Evolutionary conservation across 106 monocot genomes (phyloP), one percentile per base, ranked within the genome.

Genomic region (Phalaenopsis equestris): DNA sequence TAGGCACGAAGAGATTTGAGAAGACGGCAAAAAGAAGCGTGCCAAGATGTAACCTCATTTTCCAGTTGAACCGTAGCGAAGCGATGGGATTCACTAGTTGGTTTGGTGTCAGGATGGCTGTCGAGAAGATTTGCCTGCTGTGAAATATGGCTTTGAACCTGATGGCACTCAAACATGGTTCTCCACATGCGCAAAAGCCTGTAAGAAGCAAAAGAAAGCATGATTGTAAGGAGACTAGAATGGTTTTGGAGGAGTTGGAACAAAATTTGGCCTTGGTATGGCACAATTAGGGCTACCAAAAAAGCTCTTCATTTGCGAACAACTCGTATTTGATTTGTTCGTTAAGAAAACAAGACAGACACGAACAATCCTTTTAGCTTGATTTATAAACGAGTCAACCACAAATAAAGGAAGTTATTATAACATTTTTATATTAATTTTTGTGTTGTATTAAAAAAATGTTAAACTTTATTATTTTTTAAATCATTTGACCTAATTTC

Each of bases 171-270:
- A 48, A 88, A 84, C 94, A 97, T 94, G 55, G 81, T 86, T 82
- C 94, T 90, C 96, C 96, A 97, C 96, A 97, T 94, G 55, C 91
- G 77, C 79, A 79, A 76, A 36, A 97, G 83, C 72, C 96, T 97
- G 8, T 48, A 81, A 56, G 21, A 65, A 30, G 9, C 49, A 75
- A 42, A 77, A 46, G 12, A 70, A 42, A 1, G 77, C 70, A 70
- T 52, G 23, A 18, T 46, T 18, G 52, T 17, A 14, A 41, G 38
- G 73, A 72, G 6, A 23, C 45, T 74, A 8, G 21, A 74, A 74
- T 45, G 42, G 74, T 19, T 43, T 74, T 42, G 45, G 43, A 74
- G 14, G 61, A 61, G 61, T 61, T 61, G 70, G 3, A 36, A 39
- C 39, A 70, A 38, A 4, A 38, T 12, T 30, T 30, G 17, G 18